phyloP scores from a whole-genome alignment of 306 rosid species.

The Lupinus albus region DNA sequence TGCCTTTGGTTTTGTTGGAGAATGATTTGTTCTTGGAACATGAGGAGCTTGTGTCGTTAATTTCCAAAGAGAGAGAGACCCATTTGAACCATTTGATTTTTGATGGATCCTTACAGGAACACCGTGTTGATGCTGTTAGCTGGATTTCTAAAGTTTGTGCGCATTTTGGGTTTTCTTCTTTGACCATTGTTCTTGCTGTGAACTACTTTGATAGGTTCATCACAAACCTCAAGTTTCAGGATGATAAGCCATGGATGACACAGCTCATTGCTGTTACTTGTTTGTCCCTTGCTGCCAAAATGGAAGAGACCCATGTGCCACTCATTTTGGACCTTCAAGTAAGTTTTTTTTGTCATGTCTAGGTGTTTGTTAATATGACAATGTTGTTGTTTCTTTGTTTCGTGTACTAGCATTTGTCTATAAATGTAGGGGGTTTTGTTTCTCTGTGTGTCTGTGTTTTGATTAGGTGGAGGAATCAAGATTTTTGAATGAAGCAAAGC shows the following conservation, averaged over 20 bases:
- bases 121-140: constrained; percentile 61
- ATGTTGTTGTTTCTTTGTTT: neutral
- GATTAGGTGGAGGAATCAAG: too few species aligned
- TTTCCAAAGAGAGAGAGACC: constrained; percentile 68
- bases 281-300: constrained; percentile 84
- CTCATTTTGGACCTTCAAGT: constrained; percentile 85
- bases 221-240: constrained; percentile 55
- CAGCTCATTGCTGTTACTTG: constrained; percentile 84
- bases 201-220: constrained; percentile 89
- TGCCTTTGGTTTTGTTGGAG: constrained; percentile 48
- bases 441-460: neutral
- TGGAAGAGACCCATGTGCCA: constrained; percentile 85
- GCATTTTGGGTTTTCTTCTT: constrained; percentile 65
- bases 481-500: too few species aligned
- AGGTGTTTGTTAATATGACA: constrained; percentile 58
- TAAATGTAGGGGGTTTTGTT: neutral
- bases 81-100: constrained; percentile 28
- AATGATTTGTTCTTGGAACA: constrained; percentile 70
- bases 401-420: neutral
- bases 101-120: constrained; percentile 52
- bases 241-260: constrained; percentile 84
- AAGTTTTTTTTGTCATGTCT: constrained; percentile 44
- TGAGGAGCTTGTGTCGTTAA: constrained; percentile 61
- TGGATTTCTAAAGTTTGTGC: constrained; percentile 73
- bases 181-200: constrained; percentile 79